phyloP scores from a whole-genome alignment of 2,329 filamentous ascomycete genomes.

The Beauveria sp. region DNA sequence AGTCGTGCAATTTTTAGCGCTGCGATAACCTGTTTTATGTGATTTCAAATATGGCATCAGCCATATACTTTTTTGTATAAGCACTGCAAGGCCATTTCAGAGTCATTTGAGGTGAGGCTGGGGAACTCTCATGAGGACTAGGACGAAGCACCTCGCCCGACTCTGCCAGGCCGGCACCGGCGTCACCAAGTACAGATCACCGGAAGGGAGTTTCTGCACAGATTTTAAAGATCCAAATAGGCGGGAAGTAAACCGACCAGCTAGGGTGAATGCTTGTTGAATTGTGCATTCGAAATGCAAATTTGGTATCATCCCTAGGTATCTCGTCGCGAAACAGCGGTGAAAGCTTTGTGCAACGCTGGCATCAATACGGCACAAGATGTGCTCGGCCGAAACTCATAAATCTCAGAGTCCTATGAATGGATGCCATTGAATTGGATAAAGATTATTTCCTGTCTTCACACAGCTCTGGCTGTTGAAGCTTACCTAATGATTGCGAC shows the following conservation, averaged over 20 bases:
- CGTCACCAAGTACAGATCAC: background rate
- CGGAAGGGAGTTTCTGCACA: background rate
- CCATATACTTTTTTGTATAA: accelerated
- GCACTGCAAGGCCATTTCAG: accelerated
- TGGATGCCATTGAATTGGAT: background rate
- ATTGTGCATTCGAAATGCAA: background rate
- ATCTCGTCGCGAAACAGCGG: background rate
- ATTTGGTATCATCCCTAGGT: background rate
- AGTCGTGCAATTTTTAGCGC: too few species aligned
- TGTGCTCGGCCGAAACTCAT: too few species aligned
- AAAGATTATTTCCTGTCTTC: background rate
- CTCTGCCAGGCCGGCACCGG: background rate
- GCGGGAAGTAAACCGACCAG: too few species aligned
- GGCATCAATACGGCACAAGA: too few species aligned
- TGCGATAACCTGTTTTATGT: too few species aligned
- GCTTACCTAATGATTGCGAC: background rate
- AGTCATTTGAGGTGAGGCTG: too few species aligned
- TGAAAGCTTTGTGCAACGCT: background rate
- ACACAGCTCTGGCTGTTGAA: background rate
- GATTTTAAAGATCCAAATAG: too few species aligned
- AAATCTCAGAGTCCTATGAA: background rate
- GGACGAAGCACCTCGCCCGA: background rate
- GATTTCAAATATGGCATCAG: too few species aligned
- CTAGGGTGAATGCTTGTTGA: too few species aligned
- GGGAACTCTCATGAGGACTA: background rate